Conservation (phyloP, 352 stramenopile genomes). For the Pythium utonaiense region DNA sequence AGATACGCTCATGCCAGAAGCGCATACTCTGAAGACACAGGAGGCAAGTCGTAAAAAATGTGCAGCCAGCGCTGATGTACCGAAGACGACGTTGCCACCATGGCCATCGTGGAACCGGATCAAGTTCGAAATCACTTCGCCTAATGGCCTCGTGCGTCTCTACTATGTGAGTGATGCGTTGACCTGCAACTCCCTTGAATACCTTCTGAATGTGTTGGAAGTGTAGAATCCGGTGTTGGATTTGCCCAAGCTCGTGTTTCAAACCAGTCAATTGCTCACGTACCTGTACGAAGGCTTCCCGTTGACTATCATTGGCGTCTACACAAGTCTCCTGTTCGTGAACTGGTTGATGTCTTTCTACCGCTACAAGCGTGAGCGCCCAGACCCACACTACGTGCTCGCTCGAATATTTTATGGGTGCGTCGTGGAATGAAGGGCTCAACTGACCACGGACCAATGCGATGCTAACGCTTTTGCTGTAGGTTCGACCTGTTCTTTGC, state of each 20-base stretch:
- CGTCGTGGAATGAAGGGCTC: background rate
- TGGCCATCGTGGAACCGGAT: background rate
- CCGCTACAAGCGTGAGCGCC: conserved; percentile 21
- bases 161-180: conserved; percentile 10
- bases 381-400: conserved; percentile 5
- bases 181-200: too few relatives aligned
- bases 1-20: background rate
- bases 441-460: too few relatives aligned
- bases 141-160: conserved; percentile 3
- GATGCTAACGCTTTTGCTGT: background rate
- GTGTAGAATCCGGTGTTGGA: conserved; percentile 40
- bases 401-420: conserved; percentile 18
- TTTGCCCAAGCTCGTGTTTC: conserved; percentile 46
- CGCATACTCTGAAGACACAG: background rate
- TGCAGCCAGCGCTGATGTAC: background rate
- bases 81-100: background rate
- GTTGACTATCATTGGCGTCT: conserved; percentile 32
- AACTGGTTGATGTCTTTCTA: conserved; percentile 53
- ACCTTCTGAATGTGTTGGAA: too few relatives aligned
- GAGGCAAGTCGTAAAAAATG: background rate
- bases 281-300: conserved; percentile 51
- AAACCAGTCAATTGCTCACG: conserved; percentile 36
- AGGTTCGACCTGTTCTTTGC: conserved; percentile 58
- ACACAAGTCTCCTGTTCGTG: conserved; percentile 31
- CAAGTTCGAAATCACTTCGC: conserved; percentile 7